These are phyloP conservation scores for Aspergillus costaricaensis DNA, from an alignment of 2,329 filamentous ascomycete species.

Conservation along the genomic window DNA sequence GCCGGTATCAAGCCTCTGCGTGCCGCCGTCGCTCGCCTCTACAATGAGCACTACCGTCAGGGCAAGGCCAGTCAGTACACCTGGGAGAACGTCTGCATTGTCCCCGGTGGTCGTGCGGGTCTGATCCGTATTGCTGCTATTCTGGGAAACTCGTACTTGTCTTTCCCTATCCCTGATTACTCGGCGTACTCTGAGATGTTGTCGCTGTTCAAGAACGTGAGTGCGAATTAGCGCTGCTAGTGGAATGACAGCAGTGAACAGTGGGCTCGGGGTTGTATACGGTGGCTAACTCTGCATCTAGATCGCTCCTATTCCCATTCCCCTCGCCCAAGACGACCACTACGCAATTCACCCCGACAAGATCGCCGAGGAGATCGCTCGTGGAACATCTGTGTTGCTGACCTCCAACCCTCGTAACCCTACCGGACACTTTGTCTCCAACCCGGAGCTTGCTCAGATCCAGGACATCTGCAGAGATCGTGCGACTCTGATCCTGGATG, in stretches of 20 bases:
- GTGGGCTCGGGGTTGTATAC: background rate
- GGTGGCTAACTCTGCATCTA: conserved; percentile 32
- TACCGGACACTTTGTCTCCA: conserved; percentile 81
- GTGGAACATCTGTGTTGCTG: conserved; percentile 83
- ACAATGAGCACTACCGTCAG: conserved; percentile 88
- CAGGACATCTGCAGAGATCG: conserved; percentile 90
- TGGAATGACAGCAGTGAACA: no score
- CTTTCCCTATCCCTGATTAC: conserved; percentile 94
- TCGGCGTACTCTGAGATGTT: conserved; percentile 98
- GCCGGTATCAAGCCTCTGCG: conserved; percentile 90
- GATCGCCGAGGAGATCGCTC: conserved; percentile 86
- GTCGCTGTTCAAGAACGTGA: conserved; percentile 80
- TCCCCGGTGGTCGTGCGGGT: conserved; percentile 88
- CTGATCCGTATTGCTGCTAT: conserved; percentile 94
- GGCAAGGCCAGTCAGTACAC: conserved; percentile 88
- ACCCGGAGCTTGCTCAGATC: conserved; percentile 83
- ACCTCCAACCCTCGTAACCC: conserved; percentile 96
- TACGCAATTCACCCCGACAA: conserved; percentile 94
- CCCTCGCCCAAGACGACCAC: conserved; percentile 78
- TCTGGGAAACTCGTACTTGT: conserved; percentile 85
- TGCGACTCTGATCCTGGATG: conserved; percentile 90
- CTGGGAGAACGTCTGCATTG: conserved; percentile 97
- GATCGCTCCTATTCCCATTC: conserved; percentile 85
- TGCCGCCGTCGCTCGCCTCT: conserved; percentile 84
- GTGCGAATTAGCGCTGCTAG: conserved; percentile 9